Conservation (phyloP, 768 basidiomycete species). For the Tylopilus balloui region DNA sequence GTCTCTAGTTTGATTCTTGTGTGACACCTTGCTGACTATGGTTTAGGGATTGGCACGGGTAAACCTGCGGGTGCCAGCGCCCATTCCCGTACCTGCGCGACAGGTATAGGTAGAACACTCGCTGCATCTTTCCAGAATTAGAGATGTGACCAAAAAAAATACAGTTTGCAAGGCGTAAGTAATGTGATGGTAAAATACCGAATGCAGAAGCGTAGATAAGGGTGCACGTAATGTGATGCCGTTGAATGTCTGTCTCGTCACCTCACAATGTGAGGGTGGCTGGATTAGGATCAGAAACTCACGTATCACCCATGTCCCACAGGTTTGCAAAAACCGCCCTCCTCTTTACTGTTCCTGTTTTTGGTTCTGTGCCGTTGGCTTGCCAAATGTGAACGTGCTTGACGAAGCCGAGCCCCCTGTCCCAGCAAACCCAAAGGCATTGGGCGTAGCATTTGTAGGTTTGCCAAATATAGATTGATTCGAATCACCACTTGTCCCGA, state of each 20-base stretch:
- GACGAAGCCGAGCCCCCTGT: slow-evolving; percentile 11
- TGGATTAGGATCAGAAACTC: background rate
- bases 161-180: background rate
- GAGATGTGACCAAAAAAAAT: background rate
- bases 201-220: slow-evolving; percentile 2
- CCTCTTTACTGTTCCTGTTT: slow-evolving; percentile 31
- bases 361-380: slow-evolving; percentile 28
- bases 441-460: slow-evolving; percentile 18
- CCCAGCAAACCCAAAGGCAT: slow-evolving; percentile 33
- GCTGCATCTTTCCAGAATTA: too few species aligned
- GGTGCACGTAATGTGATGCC: slow-evolving; percentile 8
- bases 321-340: background rate
- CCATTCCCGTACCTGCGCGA: too few species aligned
- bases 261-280: background rate
- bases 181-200: background rate
- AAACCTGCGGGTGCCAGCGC: too few species aligned
- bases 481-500: slow-evolving; percentile 3
- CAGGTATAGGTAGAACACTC: too few species aligned
- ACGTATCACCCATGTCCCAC: background rate
- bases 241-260: background rate
- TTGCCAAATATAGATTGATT: slow-evolving; percentile 14
- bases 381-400: slow-evolving; percentile 23
- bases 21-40: too few species aligned
- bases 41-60: too few species aligned
- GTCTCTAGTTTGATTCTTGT: too few species aligned